phyloP scores from a whole-genome alignment of 176 grass and related monocot species.

The Stipa capillata region DNA sequence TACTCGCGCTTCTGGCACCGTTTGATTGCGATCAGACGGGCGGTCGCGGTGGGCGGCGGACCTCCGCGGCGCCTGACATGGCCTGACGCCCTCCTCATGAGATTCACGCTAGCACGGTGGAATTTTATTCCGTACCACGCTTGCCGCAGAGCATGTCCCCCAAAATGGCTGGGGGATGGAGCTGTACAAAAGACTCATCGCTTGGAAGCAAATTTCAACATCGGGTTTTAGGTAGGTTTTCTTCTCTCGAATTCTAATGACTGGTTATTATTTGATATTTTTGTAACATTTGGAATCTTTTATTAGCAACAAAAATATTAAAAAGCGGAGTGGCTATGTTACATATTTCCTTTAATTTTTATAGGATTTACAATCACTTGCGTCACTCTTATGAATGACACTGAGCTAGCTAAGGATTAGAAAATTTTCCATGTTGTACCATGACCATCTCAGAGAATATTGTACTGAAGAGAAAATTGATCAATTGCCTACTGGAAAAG shows the following conservation, averaged over 20 bases:
- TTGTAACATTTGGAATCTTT: neutral
- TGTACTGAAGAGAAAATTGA: neutral
- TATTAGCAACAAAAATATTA: neutral
- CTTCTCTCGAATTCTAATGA: neutral
- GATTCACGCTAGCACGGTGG: neutral
- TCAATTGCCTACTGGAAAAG: neutral
- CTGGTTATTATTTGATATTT: neutral
- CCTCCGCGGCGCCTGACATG: neutral
- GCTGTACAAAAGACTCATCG: neutral
- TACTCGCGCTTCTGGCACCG: neutral
- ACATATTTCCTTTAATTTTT: too few species aligned
- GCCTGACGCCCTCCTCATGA: constrained; percentile 5
- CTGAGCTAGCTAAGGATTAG: neutral
- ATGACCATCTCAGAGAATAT: neutral
- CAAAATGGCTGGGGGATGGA: too few species aligned
- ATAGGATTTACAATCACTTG: neutral
- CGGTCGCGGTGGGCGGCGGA: neutral
- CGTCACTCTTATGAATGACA: neutral
- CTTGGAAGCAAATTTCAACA: neutral
- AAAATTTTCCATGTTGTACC: neutral
- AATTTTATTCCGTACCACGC: too few species aligned
- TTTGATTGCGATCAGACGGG: constrained; percentile 42
- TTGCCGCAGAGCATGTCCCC: neutral
- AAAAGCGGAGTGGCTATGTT: too few species aligned
- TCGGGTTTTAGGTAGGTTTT: neutral